Conservation (phyloP, 1,139 yeast species). For the Zygosaccharomyces sapae region DNA sequence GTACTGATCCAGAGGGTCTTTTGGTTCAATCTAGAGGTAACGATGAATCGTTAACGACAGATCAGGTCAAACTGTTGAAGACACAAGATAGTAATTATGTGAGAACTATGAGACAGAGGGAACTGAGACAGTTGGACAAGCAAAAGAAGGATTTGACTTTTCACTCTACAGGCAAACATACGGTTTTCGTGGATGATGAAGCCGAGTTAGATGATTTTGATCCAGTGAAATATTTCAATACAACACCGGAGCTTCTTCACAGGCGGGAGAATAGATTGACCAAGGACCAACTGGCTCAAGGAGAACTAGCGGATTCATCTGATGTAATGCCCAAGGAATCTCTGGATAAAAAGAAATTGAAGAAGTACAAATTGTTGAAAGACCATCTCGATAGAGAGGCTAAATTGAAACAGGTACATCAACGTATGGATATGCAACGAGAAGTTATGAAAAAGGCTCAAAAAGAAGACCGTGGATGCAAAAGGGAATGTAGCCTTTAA, state of each 20-base stretch:
- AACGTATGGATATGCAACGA: conserved; percentile 68
- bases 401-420: conserved; percentile 63
- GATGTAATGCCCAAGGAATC: conserved; percentile 39
- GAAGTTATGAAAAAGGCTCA: conserved; percentile 89
- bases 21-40: conserved; percentile 62
- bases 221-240: conserved; percentile 63
- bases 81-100: conserved; percentile 88
- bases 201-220: conserved; percentile 54
- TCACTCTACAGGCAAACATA: conserved; percentile 65
- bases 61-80: conserved; percentile 75
- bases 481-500: conserved; percentile 71
- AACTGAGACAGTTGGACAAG: conserved; percentile 59
- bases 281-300: conserved; percentile 48
- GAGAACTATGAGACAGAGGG: conserved; percentile 69
- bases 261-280: conserved; percentile 72
- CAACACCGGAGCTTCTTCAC: conserved; percentile 58
- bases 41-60: conserved; percentile 49
- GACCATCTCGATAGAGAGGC: conserved; percentile 62
- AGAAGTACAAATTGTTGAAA: conserved; percentile 52
- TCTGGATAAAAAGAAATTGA: conserved; percentile 52
- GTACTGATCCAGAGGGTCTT: conserved; percentile 65
- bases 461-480: conserved; percentile 66
- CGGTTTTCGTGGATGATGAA: conserved; percentile 72
- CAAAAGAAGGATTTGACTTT: conserved; percentile 53
- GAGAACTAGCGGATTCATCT: conserved; percentile 22